Percentiles rank a stretch among this genome's conserved stretches.
Conservation (phyloP, 2,329 filamentous ascomycete species). For the Lasiodiplodia theobromae region DNA sequence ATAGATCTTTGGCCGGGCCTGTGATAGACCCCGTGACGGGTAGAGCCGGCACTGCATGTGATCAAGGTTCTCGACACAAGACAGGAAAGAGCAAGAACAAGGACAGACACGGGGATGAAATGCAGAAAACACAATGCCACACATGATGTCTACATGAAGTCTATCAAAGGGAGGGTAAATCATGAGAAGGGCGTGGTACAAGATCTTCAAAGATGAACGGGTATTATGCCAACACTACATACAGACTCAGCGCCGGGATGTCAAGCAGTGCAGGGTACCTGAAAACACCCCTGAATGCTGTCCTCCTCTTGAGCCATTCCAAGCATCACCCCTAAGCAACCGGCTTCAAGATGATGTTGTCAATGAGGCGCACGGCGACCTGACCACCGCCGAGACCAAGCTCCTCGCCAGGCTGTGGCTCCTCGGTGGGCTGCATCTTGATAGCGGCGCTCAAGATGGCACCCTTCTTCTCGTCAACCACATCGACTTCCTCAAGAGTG, state of each 20-base stretch:
- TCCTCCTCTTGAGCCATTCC: not conserved
- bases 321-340: not conserved
- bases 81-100: not conserved
- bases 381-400: constrained; percentile 73
- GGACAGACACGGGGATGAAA: not conserved
- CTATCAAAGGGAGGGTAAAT: not conserved
- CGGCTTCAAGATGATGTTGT: constrained; percentile 77
- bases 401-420: constrained; percentile 73
- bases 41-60: not conserved
- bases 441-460: constrained; percentile 89
- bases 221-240: not conserved
- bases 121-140: not conserved
- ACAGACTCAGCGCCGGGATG: not conserved
- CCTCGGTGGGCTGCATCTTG: constrained; percentile 84
- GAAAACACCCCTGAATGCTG: not conserved
- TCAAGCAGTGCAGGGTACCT: not conserved
- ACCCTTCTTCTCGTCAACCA: constrained; percentile 72
- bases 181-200: not conserved
- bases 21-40: not conserved
- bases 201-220: not conserved
- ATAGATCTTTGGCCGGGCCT: not conserved
- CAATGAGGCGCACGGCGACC: constrained; percentile 85
- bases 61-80: not conserved
- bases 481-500: constrained; percentile 78
- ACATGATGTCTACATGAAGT: not conserved